Evolutionary conservation across 352 stramenopile genomes (phyloP).

Genomic region (Lagenidium giganteum): DNA sequence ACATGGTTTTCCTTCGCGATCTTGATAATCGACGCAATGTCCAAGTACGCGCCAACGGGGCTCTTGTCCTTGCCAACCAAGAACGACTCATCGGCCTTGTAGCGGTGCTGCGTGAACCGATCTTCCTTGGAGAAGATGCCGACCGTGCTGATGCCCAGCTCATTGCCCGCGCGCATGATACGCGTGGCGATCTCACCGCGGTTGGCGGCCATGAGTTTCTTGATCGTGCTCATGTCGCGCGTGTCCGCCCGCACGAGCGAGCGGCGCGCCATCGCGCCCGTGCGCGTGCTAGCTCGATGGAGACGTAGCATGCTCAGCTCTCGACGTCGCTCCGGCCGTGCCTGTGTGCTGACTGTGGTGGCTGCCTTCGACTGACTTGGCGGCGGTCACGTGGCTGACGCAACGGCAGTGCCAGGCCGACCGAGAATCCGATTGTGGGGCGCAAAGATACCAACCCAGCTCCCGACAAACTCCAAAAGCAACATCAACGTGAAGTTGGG

Average conservation of each 20-base stretch:
- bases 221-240: conserved; percentile 79
- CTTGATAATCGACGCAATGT: conserved; percentile 92
- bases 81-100: conserved; percentile 97
- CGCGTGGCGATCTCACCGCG: conserved; percentile 97
- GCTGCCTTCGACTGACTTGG: too few relatives aligned
- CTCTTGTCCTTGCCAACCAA: conserved; percentile 88
- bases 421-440: too few relatives aligned
- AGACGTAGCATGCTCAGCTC: too few relatives aligned
- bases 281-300: too few relatives aligned
- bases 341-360: too few relatives aligned
- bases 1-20: conserved; percentile 91
- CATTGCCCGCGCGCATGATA: conserved; percentile 93
- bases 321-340: too few relatives aligned
- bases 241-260: conserved; percentile 9
- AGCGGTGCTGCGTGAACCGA: conserved; percentile 93
- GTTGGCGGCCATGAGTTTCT: conserved; percentile 97
- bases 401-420: too few relatives aligned
- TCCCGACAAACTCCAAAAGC: too few relatives aligned
- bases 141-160: conserved; percentile 91
- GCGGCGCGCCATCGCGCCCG: too few relatives aligned
- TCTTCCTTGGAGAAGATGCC: conserved; percentile 92
- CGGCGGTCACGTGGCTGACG: too few relatives aligned
- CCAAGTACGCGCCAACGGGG: conserved; percentile 94
- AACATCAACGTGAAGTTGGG: too few relatives aligned
- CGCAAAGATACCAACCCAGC: too few relatives aligned